These are phyloP conservation scores for Eremothecium sinecaudum DNA, from an alignment of 1,139 yeast species.

Conservation along the genomic window DNA sequence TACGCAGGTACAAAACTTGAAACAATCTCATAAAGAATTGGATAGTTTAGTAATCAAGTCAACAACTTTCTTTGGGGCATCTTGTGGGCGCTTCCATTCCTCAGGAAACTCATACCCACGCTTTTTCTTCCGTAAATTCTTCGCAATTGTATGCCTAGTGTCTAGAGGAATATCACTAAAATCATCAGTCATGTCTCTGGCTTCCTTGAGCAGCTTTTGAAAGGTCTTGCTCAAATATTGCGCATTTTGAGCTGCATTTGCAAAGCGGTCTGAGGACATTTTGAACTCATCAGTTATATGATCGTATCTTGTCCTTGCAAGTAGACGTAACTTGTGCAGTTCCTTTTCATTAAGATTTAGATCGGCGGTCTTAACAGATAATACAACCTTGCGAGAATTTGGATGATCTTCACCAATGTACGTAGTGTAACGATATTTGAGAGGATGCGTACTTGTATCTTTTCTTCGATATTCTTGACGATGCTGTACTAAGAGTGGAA, in stretches of 20 bases:
- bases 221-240: slow-evolving; percentile 59
- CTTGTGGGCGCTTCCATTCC: slow-evolving; percentile 74
- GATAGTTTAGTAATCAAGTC: slow-evolving; percentile 14
- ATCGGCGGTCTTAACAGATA: slow-evolving; percentile 45
- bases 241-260: slow-evolving; percentile 81
- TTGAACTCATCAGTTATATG: slow-evolving; percentile 47
- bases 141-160: slow-evolving; percentile 51
- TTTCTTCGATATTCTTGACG: slow-evolving; percentile 54
- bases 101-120: slow-evolving; percentile 54
- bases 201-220: slow-evolving; percentile 48
- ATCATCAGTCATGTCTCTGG: slow-evolving; percentile 56
- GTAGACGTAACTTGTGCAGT: slow-evolving; percentile 64
- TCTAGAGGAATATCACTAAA: slow-evolving; percentile 78
- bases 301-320: slow-evolving; percentile 75
- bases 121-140: slow-evolving; percentile 38
- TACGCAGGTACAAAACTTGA: no score
- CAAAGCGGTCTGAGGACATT: slow-evolving; percentile 53
- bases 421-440: slow-evolving; percentile 60
- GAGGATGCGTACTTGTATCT: slow-evolving; percentile 40
- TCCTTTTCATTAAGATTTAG: slow-evolving; percentile 46
- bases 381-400: slow-evolving; percentile 59
- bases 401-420: slow-evolving; percentile 70
- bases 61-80: slow-evolving; percentile 41
- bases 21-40: background rate
- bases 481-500: slow-evolving; percentile 72